These are phyloP conservation scores for Auricularia sp. DNA, from an alignment of 768 basidiomycete species.

Conservation along the genomic window DNA sequence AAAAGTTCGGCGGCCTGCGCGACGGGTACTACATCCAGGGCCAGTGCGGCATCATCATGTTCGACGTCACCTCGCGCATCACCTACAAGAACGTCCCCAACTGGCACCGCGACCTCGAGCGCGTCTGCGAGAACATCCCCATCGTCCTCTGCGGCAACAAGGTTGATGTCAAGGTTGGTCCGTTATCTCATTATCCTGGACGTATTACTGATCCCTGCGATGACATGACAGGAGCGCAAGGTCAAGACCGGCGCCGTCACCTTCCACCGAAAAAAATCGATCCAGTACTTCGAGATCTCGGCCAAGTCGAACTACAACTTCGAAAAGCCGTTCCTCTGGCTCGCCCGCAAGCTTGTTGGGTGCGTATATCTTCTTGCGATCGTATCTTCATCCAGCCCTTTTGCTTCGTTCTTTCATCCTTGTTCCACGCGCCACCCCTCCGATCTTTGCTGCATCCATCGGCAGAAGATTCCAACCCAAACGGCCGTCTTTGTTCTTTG, in stretches of 20 bases:
- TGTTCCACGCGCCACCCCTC: background rate
- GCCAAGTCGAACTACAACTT: slow-evolving; percentile 99
- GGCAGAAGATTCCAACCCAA: too few relatives aligned
- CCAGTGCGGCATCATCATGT: slow-evolving; percentile 99
- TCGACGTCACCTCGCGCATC: slow-evolving; percentile 98
- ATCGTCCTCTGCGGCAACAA: slow-evolving; percentile 99
- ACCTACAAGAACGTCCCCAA: slow-evolving; percentile 99
- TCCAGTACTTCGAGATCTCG: slow-evolving; percentile 99
- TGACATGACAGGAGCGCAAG: slow-evolving; percentile 76
- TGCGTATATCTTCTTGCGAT: slow-evolving; percentile 29
- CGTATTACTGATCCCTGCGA: background rate
- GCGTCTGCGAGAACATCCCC: slow-evolving; percentile 99
- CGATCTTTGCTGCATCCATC: background rate
- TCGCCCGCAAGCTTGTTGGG: slow-evolving; percentile 97
- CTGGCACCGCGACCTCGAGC: slow-evolving; percentile 99
- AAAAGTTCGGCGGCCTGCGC: slow-evolving; percentile 98
- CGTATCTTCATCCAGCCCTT: too few relatives aligned
- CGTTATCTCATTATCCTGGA: slow-evolving; percentile 2
- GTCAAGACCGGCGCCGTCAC: slow-evolving; percentile 98
- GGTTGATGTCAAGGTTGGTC: slow-evolving; percentile 89
- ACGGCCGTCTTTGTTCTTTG: background rate
- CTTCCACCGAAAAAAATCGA: slow-evolving; percentile 99
- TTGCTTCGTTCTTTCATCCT: background rate
- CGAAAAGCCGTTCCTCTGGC: slow-evolving; percentile 99
- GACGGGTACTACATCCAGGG: slow-evolving; percentile 97